Conservation (phyloP, 2,329 filamentous ascomycete species). For the Trichoderma polysporum region DNA sequence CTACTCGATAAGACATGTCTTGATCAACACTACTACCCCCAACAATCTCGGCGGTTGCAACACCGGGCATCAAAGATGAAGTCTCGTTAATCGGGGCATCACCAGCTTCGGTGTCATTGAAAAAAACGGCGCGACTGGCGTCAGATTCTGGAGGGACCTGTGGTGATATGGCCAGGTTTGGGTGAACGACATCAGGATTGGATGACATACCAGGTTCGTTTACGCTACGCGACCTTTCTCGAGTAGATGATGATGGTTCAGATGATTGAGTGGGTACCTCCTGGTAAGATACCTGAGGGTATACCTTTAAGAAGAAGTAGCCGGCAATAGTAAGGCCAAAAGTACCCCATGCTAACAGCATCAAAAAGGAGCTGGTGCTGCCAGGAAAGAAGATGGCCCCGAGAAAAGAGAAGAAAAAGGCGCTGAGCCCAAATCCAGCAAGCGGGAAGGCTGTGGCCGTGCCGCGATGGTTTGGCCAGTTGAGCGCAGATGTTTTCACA, state of each 20-base stretch:
- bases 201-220: slow-evolving; percentile 21
- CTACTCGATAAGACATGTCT: slow-evolving; percentile 76
- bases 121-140: slow-evolving; percentile 7
- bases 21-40: slow-evolving; percentile 65
- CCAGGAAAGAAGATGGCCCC: slow-evolving; percentile 78
- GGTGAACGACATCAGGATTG: background rate
- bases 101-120: slow-evolving; percentile 11
- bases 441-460: slow-evolving; percentile 93
- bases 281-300: slow-evolving; percentile 58
- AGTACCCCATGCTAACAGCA: slow-evolving; percentile 78
- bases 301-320: slow-evolving; percentile 81
- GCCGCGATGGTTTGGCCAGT: slow-evolving; percentile 87
- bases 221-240: background rate
- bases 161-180: background rate
- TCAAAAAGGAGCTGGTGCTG: slow-evolving; percentile 76
- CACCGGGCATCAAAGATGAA: slow-evolving; percentile 73
- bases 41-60: slow-evolving; percentile 52
- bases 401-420: slow-evolving; percentile 89
- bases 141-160: background rate
- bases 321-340: slow-evolving; percentile 71
- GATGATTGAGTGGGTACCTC: slow-evolving; percentile 45
- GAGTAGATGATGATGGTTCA: slow-evolving; percentile 12
- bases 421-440: slow-evolving; percentile 89
- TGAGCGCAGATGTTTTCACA: slow-evolving; percentile 83
- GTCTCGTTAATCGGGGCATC: slow-evolving; percentile 64